A percentile compares a stretch with the other conserved stretches of the same genome.
Conservation (phyloP, 495 filamentous ascomycete genomes). For the Penicillium desertorum region DNA sequence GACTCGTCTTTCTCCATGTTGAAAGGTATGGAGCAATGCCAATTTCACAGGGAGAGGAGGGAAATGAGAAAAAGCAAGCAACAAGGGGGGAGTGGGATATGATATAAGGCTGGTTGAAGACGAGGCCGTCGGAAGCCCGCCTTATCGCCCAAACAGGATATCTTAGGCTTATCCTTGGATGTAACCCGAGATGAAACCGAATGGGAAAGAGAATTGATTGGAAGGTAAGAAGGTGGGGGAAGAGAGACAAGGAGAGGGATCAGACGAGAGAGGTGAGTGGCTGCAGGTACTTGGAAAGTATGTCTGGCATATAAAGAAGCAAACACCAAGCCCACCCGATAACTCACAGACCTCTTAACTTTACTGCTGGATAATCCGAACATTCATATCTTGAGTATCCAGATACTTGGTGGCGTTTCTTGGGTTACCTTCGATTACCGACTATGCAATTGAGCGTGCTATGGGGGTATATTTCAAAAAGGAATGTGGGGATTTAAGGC, state of each 20-base stretch:
- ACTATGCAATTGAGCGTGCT: not conserved
- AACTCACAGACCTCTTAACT: not conserved
- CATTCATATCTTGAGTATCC: not conserved
- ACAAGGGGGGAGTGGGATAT: not conserved
- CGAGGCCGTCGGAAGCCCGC: constrained; percentile 21
- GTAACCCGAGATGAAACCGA: constrained; percentile 16
- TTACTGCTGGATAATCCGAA: not conserved
- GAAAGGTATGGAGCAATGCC: constrained; percentile 4
- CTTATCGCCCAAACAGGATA: constrained; percentile 17
- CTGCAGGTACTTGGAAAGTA: not conserved
- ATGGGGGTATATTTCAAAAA: not conserved
- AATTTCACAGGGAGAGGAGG: constrained; percentile 36
- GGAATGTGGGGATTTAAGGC: too few species aligned
- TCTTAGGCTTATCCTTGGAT: constrained; percentile 15
- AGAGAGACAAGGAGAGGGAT: not conserved
- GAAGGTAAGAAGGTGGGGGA: constrained; percentile 3
- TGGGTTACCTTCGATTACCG: constrained; percentile 13
- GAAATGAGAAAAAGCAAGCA: constrained; percentile 35
- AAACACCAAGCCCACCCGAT: not conserved
- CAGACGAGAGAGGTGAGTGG: not conserved
- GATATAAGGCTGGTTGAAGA: not conserved
- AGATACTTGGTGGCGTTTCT: constrained; percentile 16
- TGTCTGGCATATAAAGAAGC: constrained; percentile 4
- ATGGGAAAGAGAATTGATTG: constrained; percentile 2
- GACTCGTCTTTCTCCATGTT: constrained; percentile 36